These are phyloP conservation scores for Erodium maritimum DNA, from an alignment of 345 rosid species.

Conservation along the genomic window DNA sequence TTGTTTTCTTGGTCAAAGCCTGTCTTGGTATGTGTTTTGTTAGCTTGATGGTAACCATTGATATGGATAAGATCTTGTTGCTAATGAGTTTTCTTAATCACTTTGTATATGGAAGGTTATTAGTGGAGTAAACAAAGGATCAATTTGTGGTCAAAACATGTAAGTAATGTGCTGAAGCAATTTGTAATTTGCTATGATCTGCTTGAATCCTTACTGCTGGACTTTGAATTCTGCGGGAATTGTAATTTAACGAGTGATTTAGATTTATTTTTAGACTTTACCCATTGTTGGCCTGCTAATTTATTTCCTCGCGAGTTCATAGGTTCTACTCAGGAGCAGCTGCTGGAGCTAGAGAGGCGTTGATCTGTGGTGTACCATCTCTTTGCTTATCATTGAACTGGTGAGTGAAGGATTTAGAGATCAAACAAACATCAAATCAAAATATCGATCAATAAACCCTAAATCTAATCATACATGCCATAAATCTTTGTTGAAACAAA, in stretches of 20 bases:
- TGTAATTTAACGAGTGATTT: neutral
- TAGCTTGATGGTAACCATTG: neutral
- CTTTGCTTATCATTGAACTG: constrained; percentile 85
- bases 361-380: constrained; percentile 76
- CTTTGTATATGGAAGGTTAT: constrained; percentile 52
- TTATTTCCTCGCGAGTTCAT: constrained; percentile 4
- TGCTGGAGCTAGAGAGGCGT: constrained; percentile 95
- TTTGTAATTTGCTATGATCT: neutral
- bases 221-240: neutral
- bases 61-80: neutral
- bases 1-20: constrained; percentile 94
- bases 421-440: no score
- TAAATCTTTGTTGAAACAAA: no score
- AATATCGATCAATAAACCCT: no score
- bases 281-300: neutral
- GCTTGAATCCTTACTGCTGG: neutral
- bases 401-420: no score
- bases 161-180: constrained; percentile 15
- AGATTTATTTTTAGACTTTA: neutral
- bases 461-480: no score
- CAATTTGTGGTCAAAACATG: constrained; percentile 86
- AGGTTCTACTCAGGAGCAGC: constrained; percentile 88
- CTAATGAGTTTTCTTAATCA: constrained; percentile 4
- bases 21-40: constrained; percentile 47
- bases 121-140: constrained; percentile 85